These are phyloP conservation scores for Paraglomus brasilianum DNA, from an alignment of 192 early-diverging fungal genomes.

Conservation along the genomic window DNA sequence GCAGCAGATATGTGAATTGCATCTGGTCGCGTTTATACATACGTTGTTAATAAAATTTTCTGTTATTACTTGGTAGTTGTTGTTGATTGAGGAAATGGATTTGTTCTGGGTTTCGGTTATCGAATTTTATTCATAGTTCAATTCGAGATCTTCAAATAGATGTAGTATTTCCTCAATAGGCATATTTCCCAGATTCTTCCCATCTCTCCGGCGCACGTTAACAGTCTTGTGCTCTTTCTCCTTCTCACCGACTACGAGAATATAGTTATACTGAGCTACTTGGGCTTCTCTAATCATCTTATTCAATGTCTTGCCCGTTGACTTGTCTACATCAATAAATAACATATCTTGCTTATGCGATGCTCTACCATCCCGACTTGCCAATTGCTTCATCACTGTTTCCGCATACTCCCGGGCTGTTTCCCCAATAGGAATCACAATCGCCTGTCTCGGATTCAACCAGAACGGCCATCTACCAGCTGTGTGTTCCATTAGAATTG, in stretches of 20 bases:
- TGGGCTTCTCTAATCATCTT: conserved; percentile 82
- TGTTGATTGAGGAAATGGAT: too few species aligned
- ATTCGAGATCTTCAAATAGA: conserved; percentile 57
- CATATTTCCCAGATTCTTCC: conserved; percentile 61
- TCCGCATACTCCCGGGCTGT: conserved; percentile 65
- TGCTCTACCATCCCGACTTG: conserved; percentile 32
- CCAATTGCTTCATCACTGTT: conserved; percentile 41
- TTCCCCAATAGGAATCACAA: conserved; percentile 73
- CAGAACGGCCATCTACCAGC: conserved; percentile 94
- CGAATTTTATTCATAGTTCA: conserved; percentile 1
- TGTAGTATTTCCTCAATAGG: conserved; percentile 51
- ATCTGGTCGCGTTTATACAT: too few species aligned
- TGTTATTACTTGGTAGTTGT: too few species aligned
- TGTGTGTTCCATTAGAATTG: conserved; percentile 92
- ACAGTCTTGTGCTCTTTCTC: conserved; percentile 70
- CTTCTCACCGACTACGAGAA: conserved; percentile 82
- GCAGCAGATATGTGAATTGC: conserved; percentile 40
- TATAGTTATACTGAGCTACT: conserved; percentile 81
- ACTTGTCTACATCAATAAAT: conserved; percentile 78
- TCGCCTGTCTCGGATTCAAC: conserved; percentile 86
- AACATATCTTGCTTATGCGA: conserved; percentile 34
- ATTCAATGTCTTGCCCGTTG: conserved; percentile 62
- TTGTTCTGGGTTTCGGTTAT: too few species aligned
- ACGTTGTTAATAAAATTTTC: too few species aligned
- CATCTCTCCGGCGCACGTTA: conserved; percentile 69